Percentiles rank a stretch among this genome's conserved stretches.
Conservation (phyloP, 2,329 filamentous ascomycete genomes). For the Paraconiothyrium sp. region DNA sequence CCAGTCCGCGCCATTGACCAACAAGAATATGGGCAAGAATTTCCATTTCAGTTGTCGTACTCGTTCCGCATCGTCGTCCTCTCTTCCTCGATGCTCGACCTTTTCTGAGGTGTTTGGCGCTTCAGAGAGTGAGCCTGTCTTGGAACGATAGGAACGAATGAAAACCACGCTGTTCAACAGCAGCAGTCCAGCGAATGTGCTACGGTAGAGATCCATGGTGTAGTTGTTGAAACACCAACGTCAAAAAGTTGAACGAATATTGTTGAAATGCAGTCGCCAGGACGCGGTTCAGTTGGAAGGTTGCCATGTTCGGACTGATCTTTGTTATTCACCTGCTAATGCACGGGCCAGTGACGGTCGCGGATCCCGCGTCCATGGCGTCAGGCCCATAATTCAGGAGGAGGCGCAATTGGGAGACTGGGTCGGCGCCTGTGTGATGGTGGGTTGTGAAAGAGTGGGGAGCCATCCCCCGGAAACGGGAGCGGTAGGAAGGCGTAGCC, state of each 20-base stretch:
- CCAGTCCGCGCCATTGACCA: slow-evolving; percentile 59
- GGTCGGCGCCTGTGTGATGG: neutral
- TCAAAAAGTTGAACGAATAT: slow-evolving; percentile 5
- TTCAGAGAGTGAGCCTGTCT: slow-evolving; percentile 20
- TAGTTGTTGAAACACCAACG: slow-evolving; percentile 15
- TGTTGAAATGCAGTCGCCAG: slow-evolving; percentile 8
- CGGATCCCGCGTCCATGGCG: slow-evolving; percentile 13
- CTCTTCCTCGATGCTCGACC: slow-evolving; percentile 34
- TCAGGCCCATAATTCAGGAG: slow-evolving; percentile 1
- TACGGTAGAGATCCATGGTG: slow-evolving; percentile 43
- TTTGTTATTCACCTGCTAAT: neutral
- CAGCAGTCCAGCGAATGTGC: slow-evolving; percentile 39
- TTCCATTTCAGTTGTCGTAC: slow-evolving; percentile 51
- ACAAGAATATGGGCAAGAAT: slow-evolving; percentile 57
- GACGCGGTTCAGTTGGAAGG: neutral
- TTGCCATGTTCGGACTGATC: neutral
- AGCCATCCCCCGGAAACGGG: slow-evolving; percentile 2
- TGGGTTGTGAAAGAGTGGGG: slow-evolving; percentile 5
- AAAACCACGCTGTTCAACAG: slow-evolving; percentile 40
- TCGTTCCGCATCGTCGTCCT: slow-evolving; percentile 37
- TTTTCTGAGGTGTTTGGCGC: slow-evolving; percentile 27
- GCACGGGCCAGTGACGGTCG: slow-evolving; percentile 6
- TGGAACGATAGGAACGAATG: slow-evolving; percentile 38
- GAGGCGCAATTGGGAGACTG: slow-evolving; percentile 4
- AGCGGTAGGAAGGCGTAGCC: slow-evolving; percentile 7